Percentiles rank a stretch among this genome's conserved stretches.
These are phyloP conservation scores for Plasmodium fragile DNA, from an alignment of 169 alveolate species.

Conservation along the genomic window DNA sequence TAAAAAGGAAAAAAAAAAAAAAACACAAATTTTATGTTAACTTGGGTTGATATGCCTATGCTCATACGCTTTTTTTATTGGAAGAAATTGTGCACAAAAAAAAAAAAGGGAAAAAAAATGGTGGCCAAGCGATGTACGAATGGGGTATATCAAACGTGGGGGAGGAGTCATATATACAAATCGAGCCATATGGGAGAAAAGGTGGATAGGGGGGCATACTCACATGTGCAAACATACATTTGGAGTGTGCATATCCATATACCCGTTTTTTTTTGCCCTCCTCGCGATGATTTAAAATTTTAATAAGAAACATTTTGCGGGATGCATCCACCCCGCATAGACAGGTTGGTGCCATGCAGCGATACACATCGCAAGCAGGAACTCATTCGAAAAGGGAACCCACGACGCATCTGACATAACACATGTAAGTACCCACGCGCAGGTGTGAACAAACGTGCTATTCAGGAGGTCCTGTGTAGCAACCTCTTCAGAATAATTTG, in stretches of 20 bases:
- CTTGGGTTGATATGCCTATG: not conserved
- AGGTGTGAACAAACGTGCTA: not conserved
- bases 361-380: not conserved
- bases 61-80: not conserved
- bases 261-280: not conserved
- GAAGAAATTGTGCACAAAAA: not conserved
- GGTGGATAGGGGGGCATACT: not conserved
- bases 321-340: not conserved
- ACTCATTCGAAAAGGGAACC: not conserved
- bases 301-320: not conserved
- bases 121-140: not conserved
- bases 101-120: not conserved
- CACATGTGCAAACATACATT: not conserved
- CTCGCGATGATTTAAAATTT: not conserved
- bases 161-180: not conserved
- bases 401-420: not conserved
- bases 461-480: not conserved
- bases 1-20: not conserved
- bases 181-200: not conserved
- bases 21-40: slow-evolving; percentile 4
- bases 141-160: not conserved
- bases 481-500: not conserved
- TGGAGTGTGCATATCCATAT: not conserved
- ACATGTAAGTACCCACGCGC: not conserved
- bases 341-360: not conserved